Conservation (phyloP, 805 yeast genomes). For the Deakozyma indianensis region DNA sequence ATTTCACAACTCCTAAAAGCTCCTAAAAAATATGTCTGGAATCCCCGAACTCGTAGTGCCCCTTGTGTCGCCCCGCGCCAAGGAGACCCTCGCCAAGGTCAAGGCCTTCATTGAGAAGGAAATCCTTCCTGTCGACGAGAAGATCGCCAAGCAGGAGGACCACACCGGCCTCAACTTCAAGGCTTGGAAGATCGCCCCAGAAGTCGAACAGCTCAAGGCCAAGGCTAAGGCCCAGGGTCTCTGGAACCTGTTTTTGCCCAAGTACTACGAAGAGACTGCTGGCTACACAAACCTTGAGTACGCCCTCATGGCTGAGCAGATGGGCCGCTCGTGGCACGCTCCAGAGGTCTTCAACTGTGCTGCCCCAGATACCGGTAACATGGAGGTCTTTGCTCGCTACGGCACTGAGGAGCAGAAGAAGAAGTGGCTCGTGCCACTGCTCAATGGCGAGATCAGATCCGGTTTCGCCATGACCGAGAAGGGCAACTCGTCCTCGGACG, state of each 20-base stretch:
- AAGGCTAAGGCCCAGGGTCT: constrained; percentile 39
- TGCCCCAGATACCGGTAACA: constrained; percentile 58
- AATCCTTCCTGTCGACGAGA: constrained; percentile 41
- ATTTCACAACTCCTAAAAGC: no score
- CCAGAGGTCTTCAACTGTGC: constrained; percentile 46
- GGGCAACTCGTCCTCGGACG: constrained; percentile 46
- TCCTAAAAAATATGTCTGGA: no score
- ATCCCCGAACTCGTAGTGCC: constrained; percentile 7
- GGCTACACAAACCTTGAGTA: constrained; percentile 49
- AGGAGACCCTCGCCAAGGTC: constrained; percentile 21
- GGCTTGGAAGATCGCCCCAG: constrained; percentile 32
- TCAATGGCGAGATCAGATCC: constrained; percentile 40
- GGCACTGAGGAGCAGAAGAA: constrained; percentile 29
- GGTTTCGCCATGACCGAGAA: constrained; percentile 56
- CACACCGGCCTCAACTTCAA: constrained; percentile 28
- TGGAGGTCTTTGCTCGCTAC: constrained; percentile 29
- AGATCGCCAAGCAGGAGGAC: constrained; percentile 18
- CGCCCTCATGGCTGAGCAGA: constrained; percentile 48
- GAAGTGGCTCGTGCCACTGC: constrained; percentile 37
- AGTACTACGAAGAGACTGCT: constrained; percentile 35
- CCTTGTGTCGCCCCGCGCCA: constrained; percentile 21
- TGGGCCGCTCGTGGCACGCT: constrained; percentile 40
- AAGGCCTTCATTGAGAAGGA: constrained; percentile 41
- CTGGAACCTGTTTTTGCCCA: constrained; percentile 46
- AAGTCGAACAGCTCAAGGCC: constrained; percentile 35